Percentiles rank a stretch among this genome's conserved stretches.
Conservation (phyloP, 768 basidiomycete genomes). For the Boletus vinaceobasis region DNA sequence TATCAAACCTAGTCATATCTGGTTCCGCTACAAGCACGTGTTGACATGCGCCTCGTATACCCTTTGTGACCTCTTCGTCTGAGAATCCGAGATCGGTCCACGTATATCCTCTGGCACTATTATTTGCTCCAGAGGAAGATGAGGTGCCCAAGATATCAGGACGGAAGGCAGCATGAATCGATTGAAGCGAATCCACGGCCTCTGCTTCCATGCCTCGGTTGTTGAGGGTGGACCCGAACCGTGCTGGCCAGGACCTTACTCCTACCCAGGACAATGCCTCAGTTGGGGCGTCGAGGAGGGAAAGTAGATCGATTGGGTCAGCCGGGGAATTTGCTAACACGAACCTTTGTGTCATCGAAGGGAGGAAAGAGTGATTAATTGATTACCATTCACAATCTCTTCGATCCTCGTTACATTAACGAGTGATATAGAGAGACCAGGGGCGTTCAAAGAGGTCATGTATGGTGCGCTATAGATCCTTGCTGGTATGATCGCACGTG, state of each 20-base stretch:
- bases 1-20: slow-evolving; percentile 58
- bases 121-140: background rate
- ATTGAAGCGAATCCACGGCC: background rate
- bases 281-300: slow-evolving; percentile 42
- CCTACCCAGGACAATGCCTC: slow-evolving; percentile 43
- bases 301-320: slow-evolving; percentile 20
- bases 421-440: slow-evolving; percentile 53
- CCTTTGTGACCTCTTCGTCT: slow-evolving; percentile 5
- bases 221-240: background rate
- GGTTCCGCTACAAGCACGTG: slow-evolving; percentile 44
- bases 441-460: slow-evolving; percentile 62
- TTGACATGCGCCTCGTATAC: slow-evolving; percentile 33
- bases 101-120: background rate
- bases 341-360: background rate
- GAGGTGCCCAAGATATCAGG: background rate
- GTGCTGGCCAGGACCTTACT: slow-evolving; percentile 30
- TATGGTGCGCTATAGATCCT: slow-evolving; percentile 48
- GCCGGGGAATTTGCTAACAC: slow-evolving; percentile 14
- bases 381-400: slow-evolving; percentile 10
- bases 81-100: slow-evolving; percentile 13
- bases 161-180: slow-evolving; percentile 2
- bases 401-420: slow-evolving; percentile 41
- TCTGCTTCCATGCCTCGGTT: slow-evolving; percentile 2
- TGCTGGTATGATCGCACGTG: slow-evolving; percentile 31
- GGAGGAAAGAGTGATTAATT: background rate